Percentiles rank a stretch among this genome's conserved stretches.
Conservation (phyloP, 805 yeast genomes). For the Yamadazyma ubonensis region DNA sequence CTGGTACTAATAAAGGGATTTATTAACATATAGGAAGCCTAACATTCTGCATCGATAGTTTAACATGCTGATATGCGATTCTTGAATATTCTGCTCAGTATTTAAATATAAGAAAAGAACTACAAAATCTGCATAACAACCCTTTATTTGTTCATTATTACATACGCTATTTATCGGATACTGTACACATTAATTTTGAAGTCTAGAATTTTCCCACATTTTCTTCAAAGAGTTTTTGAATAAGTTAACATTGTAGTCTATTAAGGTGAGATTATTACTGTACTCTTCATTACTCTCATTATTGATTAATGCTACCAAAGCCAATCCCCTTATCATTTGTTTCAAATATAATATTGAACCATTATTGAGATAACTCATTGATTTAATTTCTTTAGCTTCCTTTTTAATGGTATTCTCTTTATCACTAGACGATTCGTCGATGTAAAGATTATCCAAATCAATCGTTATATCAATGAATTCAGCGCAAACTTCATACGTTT, state of each 20-base stretch:
- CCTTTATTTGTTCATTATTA: background rate
- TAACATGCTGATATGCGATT: too few relatives aligned
- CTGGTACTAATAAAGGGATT: too few relatives aligned
- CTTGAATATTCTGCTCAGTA: too few relatives aligned
- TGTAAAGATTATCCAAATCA: slow-evolving; percentile 74
- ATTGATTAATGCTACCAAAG: slow-evolving; percentile 77
- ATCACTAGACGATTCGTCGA: slow-evolving; percentile 23
- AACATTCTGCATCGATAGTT: too few relatives aligned
- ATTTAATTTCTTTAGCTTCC: slow-evolving; percentile 46
- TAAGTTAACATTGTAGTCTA: slow-evolving; percentile 85
- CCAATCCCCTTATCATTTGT: slow-evolving; percentile 91
- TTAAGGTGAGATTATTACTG: slow-evolving; percentile 56
- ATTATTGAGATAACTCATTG: slow-evolving; percentile 74
- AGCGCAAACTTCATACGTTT: slow-evolving; percentile 94
- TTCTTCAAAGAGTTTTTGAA: slow-evolving; percentile 75
- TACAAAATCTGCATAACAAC: background rate
- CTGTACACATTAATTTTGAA: slow-evolving; percentile 2
- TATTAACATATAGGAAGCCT: too few relatives aligned
- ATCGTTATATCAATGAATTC: slow-evolving; percentile 94
- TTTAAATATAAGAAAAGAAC: too few relatives aligned
- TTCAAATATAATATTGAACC: slow-evolving; percentile 82
- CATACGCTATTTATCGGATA: background rate
- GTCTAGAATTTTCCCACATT: slow-evolving; percentile 55
- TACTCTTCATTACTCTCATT: slow-evolving; percentile 27
- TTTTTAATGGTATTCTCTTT: slow-evolving; percentile 5